Evolutionary conservation across 2,329 filamentous ascomycete species (phyloP).

Genomic region (Arthroderma uncinatum): DNA sequence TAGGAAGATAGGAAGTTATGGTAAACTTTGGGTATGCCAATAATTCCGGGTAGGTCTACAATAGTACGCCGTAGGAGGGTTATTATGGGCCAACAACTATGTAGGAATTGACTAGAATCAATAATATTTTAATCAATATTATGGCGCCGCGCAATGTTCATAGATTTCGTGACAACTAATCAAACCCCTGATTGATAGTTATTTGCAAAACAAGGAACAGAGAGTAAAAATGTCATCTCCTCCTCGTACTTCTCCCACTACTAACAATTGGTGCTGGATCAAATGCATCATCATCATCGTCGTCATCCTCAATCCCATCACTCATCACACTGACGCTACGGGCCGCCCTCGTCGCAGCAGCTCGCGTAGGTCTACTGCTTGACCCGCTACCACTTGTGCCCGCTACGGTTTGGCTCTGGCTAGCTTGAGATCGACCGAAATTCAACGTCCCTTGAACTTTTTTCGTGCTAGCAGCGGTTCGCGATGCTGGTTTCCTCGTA

Average conservation of each 20-base stretch:
- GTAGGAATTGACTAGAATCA: background rate
- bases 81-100: background rate
- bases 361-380: constrained; percentile 19
- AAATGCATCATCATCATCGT: constrained; percentile 39
- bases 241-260: constrained; percentile 16
- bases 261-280: constrained; percentile 25
- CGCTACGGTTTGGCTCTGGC: constrained; percentile 15
- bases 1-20: constrained; percentile 8
- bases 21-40: background rate
- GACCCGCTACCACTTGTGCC: constrained; percentile 10
- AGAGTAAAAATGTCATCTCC: constrained; percentile 16
- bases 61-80: background rate
- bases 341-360: constrained; percentile 19
- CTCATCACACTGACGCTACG: constrained; percentile 28
- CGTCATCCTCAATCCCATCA: constrained; percentile 31
- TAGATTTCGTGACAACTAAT: background rate
- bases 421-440: constrained; percentile 26
- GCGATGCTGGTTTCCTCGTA: constrained; percentile 22
- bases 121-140: too few species aligned
- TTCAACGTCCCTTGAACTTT: constrained; percentile 27
- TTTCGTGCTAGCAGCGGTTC: constrained; percentile 13
- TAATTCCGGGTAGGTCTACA: background rate
- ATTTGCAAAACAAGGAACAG: too few species aligned
- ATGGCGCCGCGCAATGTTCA: too few species aligned
- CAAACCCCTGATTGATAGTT: background rate